phyloP scores from a whole-genome alignment of 2,329 filamentous ascomycete genomes.

The Aspergillus udagawae region DNA sequence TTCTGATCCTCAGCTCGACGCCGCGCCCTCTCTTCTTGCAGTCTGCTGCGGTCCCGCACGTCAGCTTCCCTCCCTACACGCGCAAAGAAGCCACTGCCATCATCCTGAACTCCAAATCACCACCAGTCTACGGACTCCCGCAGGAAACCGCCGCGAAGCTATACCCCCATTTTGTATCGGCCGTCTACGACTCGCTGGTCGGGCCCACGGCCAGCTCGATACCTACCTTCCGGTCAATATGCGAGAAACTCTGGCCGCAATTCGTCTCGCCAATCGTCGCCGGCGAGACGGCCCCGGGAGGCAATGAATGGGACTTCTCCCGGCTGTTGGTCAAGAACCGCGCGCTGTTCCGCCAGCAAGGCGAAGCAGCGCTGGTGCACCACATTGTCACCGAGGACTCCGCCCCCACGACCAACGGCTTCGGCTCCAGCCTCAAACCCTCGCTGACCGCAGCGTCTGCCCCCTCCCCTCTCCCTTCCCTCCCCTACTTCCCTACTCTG shows the following conservation, averaged over 20 bases:
- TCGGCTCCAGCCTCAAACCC: slow-evolving; percentile 10
- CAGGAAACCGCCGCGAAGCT: slow-evolving; percentile 29
- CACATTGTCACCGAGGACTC: slow-evolving; percentile 34
- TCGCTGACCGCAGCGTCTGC: slow-evolving; percentile 20
- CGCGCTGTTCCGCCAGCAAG: slow-evolving; percentile 43
- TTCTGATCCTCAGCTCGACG: slow-evolving; percentile 69
- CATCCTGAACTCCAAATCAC: slow-evolving; percentile 55
- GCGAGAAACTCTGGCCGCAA: slow-evolving; percentile 73
- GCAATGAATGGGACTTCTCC: slow-evolving; percentile 68
- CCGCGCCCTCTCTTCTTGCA: slow-evolving; percentile 68
- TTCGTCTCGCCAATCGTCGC: slow-evolving; percentile 75
- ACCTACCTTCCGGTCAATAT: slow-evolving; percentile 65
- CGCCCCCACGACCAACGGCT: slow-evolving; percentile 7
- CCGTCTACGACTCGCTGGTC: slow-evolving; percentile 81
- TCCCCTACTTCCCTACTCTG: slow-evolving; percentile 46
- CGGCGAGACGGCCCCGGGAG: slow-evolving; percentile 51
- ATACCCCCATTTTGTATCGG: slow-evolving; percentile 68
- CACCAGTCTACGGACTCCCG: slow-evolving; percentile 28
- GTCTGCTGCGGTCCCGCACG: slow-evolving; percentile 65
- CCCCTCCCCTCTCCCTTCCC: slow-evolving; percentile 31
- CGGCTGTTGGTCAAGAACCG: slow-evolving; percentile 63
- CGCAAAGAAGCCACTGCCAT: slow-evolving; percentile 77
- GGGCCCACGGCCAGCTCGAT: slow-evolving; percentile 78
- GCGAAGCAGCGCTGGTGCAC: slow-evolving; percentile 42
- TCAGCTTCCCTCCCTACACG: slow-evolving; percentile 80